Evolutionary conservation across 768 basidiomycete species (phyloP).

Genomic region (Sporobolomyces pararoseus): DNA sequence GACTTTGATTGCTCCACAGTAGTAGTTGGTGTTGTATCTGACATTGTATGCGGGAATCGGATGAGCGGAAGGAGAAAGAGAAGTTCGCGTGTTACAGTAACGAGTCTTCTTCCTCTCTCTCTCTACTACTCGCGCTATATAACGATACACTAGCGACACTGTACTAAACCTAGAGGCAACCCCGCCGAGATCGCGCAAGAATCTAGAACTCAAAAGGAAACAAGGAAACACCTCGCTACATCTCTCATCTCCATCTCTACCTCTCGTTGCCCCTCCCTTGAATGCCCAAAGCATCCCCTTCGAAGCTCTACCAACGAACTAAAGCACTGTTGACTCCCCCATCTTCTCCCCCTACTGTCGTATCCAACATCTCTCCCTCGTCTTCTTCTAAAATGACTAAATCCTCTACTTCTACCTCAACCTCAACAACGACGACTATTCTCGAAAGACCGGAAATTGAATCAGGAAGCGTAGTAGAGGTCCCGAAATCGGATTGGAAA

Average conservation of each 20-base stretch:
- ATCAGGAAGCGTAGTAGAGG: not conserved
- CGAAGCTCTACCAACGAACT: constrained; percentile 17
- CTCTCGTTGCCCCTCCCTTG: too few species aligned
- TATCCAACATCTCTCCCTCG: not conserved
- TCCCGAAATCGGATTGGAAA: constrained; percentile 1
- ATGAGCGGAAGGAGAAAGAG: not conserved
- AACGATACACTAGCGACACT: too few species aligned
- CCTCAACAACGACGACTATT: not conserved
- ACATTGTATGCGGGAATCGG: not conserved
- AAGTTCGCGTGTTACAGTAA: not conserved
- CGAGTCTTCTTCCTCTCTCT: not conserved
- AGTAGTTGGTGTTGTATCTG: not conserved
- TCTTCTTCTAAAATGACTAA: not conserved
- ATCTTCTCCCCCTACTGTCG: not conserved
- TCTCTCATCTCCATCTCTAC: not conserved
- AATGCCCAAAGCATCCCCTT: not conserved
- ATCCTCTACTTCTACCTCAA: not conserved
- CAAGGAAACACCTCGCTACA: not conserved
- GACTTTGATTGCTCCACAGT: too few species aligned
- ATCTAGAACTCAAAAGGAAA: too few species aligned
- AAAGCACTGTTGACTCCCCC: constrained; percentile 6
- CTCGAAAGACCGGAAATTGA: not conserved
- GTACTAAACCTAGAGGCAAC: too few species aligned
- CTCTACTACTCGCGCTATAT: not conserved
- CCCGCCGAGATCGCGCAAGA: too few species aligned